Conservation (phyloP, 164 flowering plant species). For the Liquidambar formosana region DNA sequence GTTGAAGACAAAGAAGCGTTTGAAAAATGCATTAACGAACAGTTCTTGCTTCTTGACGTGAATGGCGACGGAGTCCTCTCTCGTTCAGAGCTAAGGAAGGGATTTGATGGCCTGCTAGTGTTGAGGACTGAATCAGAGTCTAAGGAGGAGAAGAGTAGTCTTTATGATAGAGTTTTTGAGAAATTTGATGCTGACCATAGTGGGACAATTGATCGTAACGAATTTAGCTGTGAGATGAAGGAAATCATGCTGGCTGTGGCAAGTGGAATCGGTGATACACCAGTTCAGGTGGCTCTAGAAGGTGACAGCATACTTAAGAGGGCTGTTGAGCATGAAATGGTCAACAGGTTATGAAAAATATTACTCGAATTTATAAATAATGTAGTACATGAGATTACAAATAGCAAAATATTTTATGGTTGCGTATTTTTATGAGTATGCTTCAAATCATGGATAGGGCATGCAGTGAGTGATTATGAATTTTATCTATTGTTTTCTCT, state of each 20-base stretch:
- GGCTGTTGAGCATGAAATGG: conserved; percentile 34
- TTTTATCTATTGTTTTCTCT: no score
- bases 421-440: no score
- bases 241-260: conserved; percentile 50
- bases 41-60: conserved; percentile 32
- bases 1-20: conserved; percentile 38
- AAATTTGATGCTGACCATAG: conserved; percentile 29
- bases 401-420: no score
- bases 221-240: conserved; percentile 34
- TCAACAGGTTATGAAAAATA: neutral
- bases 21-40: conserved; percentile 31
- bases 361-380: no score
- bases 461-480: no score
- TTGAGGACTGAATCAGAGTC: no score
- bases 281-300: conserved; percentile 39
- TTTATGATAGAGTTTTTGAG: conserved; percentile 26
- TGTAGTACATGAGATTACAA: no score
- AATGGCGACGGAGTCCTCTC: conserved; percentile 48
- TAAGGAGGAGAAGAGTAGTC: no score
- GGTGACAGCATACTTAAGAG: conserved; percentile 44
- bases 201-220: conserved; percentile 27
- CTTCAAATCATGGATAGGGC: no score
- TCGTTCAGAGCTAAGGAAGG: conserved; percentile 26
- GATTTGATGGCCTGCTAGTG: no score
- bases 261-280: conserved; percentile 43